A percentile compares a stretch with the other conserved stretches of the same genome.
Conservation (phyloP, 2,329 filamentous ascomycete species). For the Colletotrichum coccodes region DNA sequence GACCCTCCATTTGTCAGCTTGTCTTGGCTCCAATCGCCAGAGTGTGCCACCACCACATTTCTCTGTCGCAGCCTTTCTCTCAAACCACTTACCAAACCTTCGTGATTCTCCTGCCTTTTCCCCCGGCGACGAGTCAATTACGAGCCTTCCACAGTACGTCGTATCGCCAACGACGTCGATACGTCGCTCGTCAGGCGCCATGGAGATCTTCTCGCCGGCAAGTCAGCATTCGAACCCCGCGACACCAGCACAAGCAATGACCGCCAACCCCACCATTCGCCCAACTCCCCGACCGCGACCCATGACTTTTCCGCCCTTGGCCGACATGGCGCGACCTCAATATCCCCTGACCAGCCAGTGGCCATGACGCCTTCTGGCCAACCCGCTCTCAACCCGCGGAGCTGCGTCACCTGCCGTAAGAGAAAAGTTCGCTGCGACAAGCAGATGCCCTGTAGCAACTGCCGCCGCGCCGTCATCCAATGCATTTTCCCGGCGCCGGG, state of each 20-base stretch:
- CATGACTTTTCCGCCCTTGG: conserved; percentile 25
- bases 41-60: conserved; percentile 10
- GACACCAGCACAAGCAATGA: conserved; percentile 17
- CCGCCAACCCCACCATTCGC: conserved; percentile 26
- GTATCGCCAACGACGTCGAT: neutral
- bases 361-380: conserved; percentile 34
- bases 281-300: conserved; percentile 15
- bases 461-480: conserved; percentile 74
- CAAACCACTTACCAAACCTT: neutral
- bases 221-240: conserved; percentile 24
- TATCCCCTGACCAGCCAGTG: conserved; percentile 32
- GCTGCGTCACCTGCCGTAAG: conserved; percentile 60
- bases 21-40: neutral
- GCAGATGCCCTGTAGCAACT: conserved; percentile 80
- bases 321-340: conserved; percentile 30
- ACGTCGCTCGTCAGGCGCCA: neutral
- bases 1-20: conserved; percentile 24
- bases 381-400: conserved; percentile 56
- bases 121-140: too few relatives aligned
- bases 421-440: conserved; percentile 84
- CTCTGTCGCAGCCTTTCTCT: conserved; percentile 7
- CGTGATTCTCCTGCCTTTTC: neutral
- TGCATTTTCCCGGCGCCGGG: conserved; percentile 82
- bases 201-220: conserved; percentile 22
- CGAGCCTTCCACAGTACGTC: too few relatives aligned